Percentiles rank a stretch among this genome's conserved stretches.
These are phyloP conservation scores for Athelia psychrophila DNA, from an alignment of 1,284 basidiomycete species.

Conservation along the genomic window DNA sequence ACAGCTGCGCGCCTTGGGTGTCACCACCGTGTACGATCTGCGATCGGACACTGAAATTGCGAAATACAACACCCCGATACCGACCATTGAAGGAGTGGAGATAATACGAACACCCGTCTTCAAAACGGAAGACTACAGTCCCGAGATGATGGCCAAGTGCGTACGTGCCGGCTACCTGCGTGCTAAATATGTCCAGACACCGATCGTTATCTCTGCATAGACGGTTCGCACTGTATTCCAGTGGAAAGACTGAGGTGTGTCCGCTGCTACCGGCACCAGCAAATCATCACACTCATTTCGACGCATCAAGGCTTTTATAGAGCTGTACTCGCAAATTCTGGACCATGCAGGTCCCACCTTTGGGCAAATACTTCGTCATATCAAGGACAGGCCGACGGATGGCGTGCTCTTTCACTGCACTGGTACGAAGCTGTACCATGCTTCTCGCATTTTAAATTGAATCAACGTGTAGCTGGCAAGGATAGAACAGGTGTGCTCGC, in stretches of 20 bases:
- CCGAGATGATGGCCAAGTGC: slow-evolving; percentile 78
- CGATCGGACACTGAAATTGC: slow-evolving; percentile 74
- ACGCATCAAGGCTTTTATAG: slow-evolving; percentile 79
- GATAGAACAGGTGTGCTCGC: slow-evolving; percentile 78
- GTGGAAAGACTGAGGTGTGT: slow-evolving; percentile 70
- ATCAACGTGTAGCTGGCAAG: no score
- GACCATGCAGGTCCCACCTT: slow-evolving; percentile 68
- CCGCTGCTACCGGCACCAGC: no score
- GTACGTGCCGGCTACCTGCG: slow-evolving; percentile 33
- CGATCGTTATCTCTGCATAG: slow-evolving; percentile 33
- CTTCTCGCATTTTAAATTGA: no score
- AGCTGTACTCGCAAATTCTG: slow-evolving; percentile 75
- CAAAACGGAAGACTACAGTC: slow-evolving; percentile 71
- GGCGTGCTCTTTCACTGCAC: slow-evolving; percentile 75
- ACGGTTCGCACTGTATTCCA: slow-evolving; percentile 73
- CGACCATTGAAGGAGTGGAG: slow-evolving; percentile 57
- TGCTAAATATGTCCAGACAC: background rate
- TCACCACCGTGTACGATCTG: slow-evolving; percentile 67
- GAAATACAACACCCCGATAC: slow-evolving; percentile 65
- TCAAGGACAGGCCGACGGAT: slow-evolving; percentile 63
- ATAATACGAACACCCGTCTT: slow-evolving; percentile 66
- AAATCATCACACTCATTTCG: no score
- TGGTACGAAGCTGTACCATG: no score
- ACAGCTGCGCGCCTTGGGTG: slow-evolving; percentile 55
- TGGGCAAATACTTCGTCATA: slow-evolving; percentile 61